A percentile compares a stretch with the other conserved stretches of the same genome.
Conservation (phyloP, 2,329 filamentous ascomycete species). For the Botrytis paeoniae region DNA sequence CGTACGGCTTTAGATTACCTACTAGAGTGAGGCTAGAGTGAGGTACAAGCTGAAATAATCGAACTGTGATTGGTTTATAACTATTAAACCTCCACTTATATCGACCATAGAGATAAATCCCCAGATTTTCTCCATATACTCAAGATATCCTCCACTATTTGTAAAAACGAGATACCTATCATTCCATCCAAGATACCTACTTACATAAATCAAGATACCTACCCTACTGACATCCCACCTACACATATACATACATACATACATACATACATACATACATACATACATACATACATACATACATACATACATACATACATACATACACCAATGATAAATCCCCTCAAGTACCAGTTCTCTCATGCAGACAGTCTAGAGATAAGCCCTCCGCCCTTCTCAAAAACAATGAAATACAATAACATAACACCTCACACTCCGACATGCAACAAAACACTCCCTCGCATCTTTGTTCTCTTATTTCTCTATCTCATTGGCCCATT, state of each 20-base stretch:
- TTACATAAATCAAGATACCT: background rate
- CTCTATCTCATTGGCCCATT: background rate
- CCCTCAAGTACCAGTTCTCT: background rate
- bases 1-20: background rate
- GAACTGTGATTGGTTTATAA: background rate
- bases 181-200: background rate
- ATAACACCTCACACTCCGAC: conserved; percentile 5
- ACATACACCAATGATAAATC: background rate
- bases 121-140: background rate
- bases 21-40: background rate
- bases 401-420: conserved; percentile 6
- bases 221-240: background rate
- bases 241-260: background rate
- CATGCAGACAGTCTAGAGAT: background rate
- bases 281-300: no score
- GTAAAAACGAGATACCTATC: background rate
- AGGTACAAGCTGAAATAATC: background rate
- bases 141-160: background rate
- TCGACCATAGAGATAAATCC: background rate
- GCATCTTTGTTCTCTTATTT: background rate
- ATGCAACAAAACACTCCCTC: conserved; percentile 2
- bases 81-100: background rate
- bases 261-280: no score
- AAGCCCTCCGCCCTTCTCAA: background rate
- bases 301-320: no score